Evolutionary conservation across 2,329 filamentous ascomycete species (phyloP).

Genomic region (Phialophora expanda): DNA sequence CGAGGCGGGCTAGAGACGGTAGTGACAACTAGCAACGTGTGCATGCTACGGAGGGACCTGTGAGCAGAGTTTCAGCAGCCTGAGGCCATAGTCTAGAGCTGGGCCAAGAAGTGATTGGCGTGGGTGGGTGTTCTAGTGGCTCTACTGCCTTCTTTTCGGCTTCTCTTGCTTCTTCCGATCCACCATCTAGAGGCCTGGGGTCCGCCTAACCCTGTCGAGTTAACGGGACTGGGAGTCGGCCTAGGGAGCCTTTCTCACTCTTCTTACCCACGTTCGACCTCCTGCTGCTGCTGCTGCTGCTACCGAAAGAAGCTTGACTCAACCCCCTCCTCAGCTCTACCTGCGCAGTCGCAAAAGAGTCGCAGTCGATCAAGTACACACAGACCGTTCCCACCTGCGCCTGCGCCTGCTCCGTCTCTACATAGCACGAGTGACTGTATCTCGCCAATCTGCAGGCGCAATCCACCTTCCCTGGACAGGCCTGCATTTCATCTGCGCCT

Average conservation of each 20-base stretch:
- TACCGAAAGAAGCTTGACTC: constrained; percentile 12
- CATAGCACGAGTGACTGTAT: constrained; percentile 2
- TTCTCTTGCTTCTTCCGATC: constrained; percentile 26
- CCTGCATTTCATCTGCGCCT: constrained; percentile 27
- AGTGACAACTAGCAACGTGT: background rate
- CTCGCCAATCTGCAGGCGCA: constrained; percentile 23
- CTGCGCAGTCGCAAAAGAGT: constrained; percentile 9
- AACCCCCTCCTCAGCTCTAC: constrained; percentile 9
- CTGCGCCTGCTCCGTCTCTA: background rate
- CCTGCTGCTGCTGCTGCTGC: background rate
- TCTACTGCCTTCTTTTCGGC: constrained; percentile 17
- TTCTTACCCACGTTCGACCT: constrained; percentile 1
- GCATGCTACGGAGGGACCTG: background rate
- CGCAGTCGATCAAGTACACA: background rate
- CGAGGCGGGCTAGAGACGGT: background rate
- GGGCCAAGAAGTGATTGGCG: constrained; percentile 16
- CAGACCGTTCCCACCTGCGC: background rate
- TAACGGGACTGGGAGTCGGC: constrained; percentile 5
- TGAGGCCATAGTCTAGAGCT: background rate
- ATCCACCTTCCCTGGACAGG: constrained; percentile 12
- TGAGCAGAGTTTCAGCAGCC: constrained; percentile 5
- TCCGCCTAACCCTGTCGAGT: constrained; percentile 1
- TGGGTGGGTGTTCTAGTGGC: constrained; percentile 8
- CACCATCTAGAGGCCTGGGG: constrained; percentile 11
- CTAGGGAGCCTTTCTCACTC: constrained; percentile 10